phyloP scores from a whole-genome alignment of 2,329 filamentous ascomycete genomes.

The Xylariaceae sp. region DNA sequence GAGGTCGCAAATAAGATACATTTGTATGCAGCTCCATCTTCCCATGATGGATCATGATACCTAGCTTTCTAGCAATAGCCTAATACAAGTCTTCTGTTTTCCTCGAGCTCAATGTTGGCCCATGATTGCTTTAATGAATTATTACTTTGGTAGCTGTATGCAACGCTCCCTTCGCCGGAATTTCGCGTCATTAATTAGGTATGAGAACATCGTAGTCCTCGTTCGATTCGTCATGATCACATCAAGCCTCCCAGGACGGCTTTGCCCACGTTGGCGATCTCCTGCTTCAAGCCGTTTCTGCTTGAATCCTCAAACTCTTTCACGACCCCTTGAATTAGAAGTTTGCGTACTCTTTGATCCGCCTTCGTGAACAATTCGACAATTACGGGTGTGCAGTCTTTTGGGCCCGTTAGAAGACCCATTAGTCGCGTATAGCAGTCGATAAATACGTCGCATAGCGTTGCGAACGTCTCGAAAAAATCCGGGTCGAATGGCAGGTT shows the following conservation, averaged over 20 bases:
- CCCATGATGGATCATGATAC: conserved; percentile 8
- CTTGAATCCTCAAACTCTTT: conserved; percentile 91
- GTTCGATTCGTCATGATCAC: conserved; percentile 33
- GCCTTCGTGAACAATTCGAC: conserved; percentile 87
- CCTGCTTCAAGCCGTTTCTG: conserved; percentile 67
- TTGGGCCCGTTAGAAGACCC: conserved; percentile 66
- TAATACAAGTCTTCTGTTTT: background rate
- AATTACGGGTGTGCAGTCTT: conserved; percentile 63
- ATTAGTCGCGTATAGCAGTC: conserved; percentile 83
- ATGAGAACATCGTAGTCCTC: background rate
- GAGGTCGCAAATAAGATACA: background rate
- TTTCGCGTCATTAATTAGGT: conserved; percentile 3
- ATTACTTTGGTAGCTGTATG: background rate
- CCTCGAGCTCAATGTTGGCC: background rate
- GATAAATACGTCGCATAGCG: conserved; percentile 89
- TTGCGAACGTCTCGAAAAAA: conserved; percentile 94
- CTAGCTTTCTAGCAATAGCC: conserved; percentile 3
- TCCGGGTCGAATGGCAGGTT: conserved; percentile 92
- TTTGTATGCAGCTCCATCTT: background rate
- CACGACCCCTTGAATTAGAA: conserved; percentile 79
- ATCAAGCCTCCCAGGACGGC: conserved; percentile 85
- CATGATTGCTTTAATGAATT: background rate
- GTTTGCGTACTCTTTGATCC: conserved; percentile 78
- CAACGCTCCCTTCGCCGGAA: background rate
- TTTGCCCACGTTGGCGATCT: conserved; percentile 80